phyloP scores from a whole-genome alignment of 164 flowering plant genomes.

The Magnolia officinalis region DNA sequence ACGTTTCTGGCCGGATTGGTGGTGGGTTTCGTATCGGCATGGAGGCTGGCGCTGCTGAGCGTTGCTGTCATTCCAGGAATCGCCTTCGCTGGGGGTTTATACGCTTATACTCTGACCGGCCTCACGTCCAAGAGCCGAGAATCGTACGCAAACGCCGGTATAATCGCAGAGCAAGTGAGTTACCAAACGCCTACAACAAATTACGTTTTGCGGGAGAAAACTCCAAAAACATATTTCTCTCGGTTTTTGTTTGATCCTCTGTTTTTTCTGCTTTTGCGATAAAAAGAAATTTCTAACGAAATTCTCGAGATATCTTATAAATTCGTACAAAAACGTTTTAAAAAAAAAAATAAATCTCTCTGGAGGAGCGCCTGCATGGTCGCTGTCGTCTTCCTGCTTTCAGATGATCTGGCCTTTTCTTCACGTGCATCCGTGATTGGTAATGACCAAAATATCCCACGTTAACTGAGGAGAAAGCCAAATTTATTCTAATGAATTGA shows the following conservation, averaged over 20 bases:
- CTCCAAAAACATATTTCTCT: too few species aligned
- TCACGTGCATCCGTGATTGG: neutral
- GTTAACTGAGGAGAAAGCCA: neutral
- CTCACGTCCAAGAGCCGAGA: conserved; percentile 92
- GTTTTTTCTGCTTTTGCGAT: neutral
- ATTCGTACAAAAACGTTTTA: neutral
- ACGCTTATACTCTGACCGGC: conserved; percentile 90
- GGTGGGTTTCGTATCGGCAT: conserved; percentile 96
- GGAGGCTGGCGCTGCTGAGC: conserved; percentile 88
- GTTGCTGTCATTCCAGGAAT: conserved; percentile 97
- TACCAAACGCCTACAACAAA: neutral
- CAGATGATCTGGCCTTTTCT: neutral
- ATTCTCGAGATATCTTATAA: too few species aligned
- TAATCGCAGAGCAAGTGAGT: conserved; percentile 86
- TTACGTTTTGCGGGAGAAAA: too few species aligned
- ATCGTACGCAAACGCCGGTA: conserved; percentile 88
- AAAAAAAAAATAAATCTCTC: neutral
- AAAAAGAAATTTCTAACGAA: neutral
- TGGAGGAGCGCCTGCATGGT: neutral
- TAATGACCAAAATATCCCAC: neutral
- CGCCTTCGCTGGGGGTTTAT: conserved; percentile 96
- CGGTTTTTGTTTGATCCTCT: neutral
- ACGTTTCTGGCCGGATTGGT: conserved; percentile 99
- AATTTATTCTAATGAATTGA: neutral
- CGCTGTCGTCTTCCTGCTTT: neutral